phyloP scores from a whole-genome alignment of 495 filamentous ascomycete genomes.

The Acidomyces sp. region DNA sequence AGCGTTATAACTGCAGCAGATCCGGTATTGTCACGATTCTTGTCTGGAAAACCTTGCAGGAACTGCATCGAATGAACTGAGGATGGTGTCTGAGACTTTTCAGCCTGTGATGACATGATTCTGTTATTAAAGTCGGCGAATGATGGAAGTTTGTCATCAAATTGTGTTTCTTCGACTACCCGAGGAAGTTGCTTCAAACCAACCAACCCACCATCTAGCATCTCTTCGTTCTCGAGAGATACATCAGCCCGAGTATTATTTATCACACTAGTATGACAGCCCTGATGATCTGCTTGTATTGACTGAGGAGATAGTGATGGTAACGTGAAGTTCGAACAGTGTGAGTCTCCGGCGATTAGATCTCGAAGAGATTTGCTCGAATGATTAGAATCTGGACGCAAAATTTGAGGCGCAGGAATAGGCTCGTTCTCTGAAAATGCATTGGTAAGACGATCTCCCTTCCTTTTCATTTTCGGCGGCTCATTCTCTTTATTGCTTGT shows the following conservation, averaged over 20 bases:
- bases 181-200: neutral
- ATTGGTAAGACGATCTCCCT: conserved; percentile 19
- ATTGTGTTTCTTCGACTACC: conserved; percentile 9
- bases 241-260: neutral
- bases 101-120: neutral
- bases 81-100: neutral
- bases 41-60: too few relatives aligned
- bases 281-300: neutral
- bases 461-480: conserved; percentile 16
- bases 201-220: neutral
- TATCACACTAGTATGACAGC: neutral
- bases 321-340: neutral
- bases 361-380: too few relatives aligned
- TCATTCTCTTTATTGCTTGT: conserved; percentile 9
- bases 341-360: neutral
- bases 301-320: too few relatives aligned
- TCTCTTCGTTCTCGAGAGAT: conserved; percentile 8
- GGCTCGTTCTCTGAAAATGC: conserved; percentile 2
- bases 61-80: conserved; percentile 1
- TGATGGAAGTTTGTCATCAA: conserved; percentile 8
- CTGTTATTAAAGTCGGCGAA: conserved; percentile 14
- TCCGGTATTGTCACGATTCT: too few relatives aligned
- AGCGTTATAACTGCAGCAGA: too few relatives aligned
- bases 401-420: conserved; percentile 3
- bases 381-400: conserved; percentile 2